A percentile compares a stretch with the other conserved stretches of the same genome.
Evolutionary conservation across 768 basidiomycete genomes (phyloP).

Genomic region (Leccinum uliginosum): DNA sequence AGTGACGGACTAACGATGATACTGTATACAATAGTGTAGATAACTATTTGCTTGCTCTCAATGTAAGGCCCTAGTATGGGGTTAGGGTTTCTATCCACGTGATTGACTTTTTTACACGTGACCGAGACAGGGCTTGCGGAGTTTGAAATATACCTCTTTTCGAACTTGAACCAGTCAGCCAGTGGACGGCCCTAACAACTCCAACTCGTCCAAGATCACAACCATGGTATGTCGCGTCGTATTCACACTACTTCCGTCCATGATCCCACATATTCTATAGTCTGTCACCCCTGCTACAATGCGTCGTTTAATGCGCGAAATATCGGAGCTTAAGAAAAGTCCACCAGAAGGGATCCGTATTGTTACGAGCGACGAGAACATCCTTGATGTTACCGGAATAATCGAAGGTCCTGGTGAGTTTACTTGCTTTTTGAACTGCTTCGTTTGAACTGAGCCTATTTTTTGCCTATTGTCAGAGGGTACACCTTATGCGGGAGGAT

Average conservation of each 20-base stretch:
- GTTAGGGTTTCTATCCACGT: slow-evolving; percentile 16
- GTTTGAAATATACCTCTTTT: slow-evolving; percentile 26
- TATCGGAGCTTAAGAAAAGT: slow-evolving; percentile 70
- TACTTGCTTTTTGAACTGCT: neutral
- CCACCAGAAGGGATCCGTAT: slow-evolving; percentile 94
- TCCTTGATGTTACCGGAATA: slow-evolving; percentile 81
- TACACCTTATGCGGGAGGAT: slow-evolving; percentile 70
- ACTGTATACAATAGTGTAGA: slow-evolving; percentile 8
- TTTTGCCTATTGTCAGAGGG: slow-evolving; percentile 38
- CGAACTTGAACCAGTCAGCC: slow-evolving; percentile 18
- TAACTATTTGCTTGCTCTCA: neutral
- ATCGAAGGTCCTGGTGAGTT: slow-evolving; percentile 85
- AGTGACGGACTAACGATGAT: slow-evolving; percentile 35
- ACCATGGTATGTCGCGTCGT: slow-evolving; percentile 22
- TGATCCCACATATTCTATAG: slow-evolving; percentile 17
- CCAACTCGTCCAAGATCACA: slow-evolving; percentile 2
- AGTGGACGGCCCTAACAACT: slow-evolving; percentile 5
- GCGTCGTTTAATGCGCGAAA: slow-evolving; percentile 86
- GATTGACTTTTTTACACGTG: slow-evolving; percentile 28
- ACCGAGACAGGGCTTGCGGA: slow-evolving; percentile 17
- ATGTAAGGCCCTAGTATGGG: slow-evolving; percentile 5
- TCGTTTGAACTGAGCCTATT: slow-evolving; percentile 5
- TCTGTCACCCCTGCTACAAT: slow-evolving; percentile 53
- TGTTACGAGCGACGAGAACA: slow-evolving; percentile 80
- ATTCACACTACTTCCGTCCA: neutral